Evolutionary conservation across 305 asterid genomes (phyloP), one percentile per base, ranked within the genome.

Genomic region (Ilex paraguariensis): DNA sequence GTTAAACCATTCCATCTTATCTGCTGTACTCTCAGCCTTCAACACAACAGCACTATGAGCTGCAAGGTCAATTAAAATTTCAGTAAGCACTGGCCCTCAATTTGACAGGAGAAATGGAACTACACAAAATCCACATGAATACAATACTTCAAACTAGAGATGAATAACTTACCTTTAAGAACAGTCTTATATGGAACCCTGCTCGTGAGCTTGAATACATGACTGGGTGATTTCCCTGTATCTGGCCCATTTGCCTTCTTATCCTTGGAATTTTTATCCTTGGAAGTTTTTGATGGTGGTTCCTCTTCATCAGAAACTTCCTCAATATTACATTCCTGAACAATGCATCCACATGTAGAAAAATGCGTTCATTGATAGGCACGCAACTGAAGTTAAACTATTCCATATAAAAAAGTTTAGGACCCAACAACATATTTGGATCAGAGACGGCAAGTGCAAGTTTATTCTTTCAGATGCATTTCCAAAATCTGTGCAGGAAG

Each of bases 281-380:
- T 21, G 28, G 28, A 90, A 75, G 85, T 87, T 78, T 91, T 91
- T 56, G 92, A 40, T 57, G 98, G 87, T 74, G 88, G 75, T 82
- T 84, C 96, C 7, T 85, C 97, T 39, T 78, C 83, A 10, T 88
- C 96, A 56, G 83, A 16, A 61, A 81, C 71, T 69, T 93, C 98
- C 77, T 93, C 97, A 70, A 93, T 81, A 78, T 84, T 86, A 79
- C 99, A 93, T 62, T 93, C 99, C 99, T 93, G 87, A 50, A 64
- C 55, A 61, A 68, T 31, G 33, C 73, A 70, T 21, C 48, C 31
- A 44, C 51, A 53, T 39, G 13, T 10, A 21, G 50, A 13, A 21
- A 10, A 7, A 31, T 11, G 10, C 5, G 39, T 48, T 48, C 36
- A 32, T 46, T 46, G n/a, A 21, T 21, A 1, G 28, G 5, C 13